phyloP scores from a whole-genome alignment of 2,329 filamentous ascomycete species.

The Beauveria medogensis region DNA sequence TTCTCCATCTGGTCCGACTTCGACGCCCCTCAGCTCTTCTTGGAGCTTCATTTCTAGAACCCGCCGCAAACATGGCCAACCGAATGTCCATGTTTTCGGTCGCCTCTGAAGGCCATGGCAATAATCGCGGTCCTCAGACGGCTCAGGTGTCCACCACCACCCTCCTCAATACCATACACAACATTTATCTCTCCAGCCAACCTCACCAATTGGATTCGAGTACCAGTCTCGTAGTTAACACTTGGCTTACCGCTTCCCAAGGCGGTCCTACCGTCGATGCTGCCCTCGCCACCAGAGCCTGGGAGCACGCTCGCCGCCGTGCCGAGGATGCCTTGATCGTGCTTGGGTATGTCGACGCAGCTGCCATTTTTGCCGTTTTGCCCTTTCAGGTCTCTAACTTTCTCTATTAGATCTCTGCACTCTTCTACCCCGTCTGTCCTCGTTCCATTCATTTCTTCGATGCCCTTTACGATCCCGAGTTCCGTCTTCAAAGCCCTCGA shows the following conservation, averaged over 20 bases:
- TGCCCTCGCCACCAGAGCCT: constrained; percentile 70
- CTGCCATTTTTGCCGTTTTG: constrained; percentile 13
- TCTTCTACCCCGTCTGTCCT: constrained; percentile 80
- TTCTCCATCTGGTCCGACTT: constrained; percentile 1
- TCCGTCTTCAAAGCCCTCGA: constrained; percentile 71
- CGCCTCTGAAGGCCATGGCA: constrained; percentile 54
- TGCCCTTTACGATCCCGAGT: constrained; percentile 72
- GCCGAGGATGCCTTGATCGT: constrained; percentile 94
- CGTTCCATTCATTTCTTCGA: constrained; percentile 67
- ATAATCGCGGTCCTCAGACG: constrained; percentile 55
- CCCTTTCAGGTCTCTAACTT: neutral
- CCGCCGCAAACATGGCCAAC: constrained; percentile 43
- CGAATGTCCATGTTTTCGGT: constrained; percentile 64
- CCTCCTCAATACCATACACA: constrained; percentile 84
- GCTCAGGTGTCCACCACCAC: constrained; percentile 87
- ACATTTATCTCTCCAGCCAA: constrained; percentile 72
- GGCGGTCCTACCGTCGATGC: constrained; percentile 68
- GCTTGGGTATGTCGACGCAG: constrained; percentile 55
- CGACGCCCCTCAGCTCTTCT: constrained; percentile 30
- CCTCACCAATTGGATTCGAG: constrained; percentile 84
- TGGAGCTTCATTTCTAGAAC: constrained; percentile 18
- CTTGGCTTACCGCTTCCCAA: constrained; percentile 78
- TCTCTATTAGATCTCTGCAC: constrained; percentile 64
- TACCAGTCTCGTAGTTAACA: constrained; percentile 89
- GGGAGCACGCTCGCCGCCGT: constrained; percentile 91